A percentile compares a stretch with the other conserved stretches of the same genome.
These are phyloP conservation scores for Lasiodiplodia hormozganensis DNA, from an alignment of 2,329 filamentous ascomycete species.

Conservation along the genomic window DNA sequence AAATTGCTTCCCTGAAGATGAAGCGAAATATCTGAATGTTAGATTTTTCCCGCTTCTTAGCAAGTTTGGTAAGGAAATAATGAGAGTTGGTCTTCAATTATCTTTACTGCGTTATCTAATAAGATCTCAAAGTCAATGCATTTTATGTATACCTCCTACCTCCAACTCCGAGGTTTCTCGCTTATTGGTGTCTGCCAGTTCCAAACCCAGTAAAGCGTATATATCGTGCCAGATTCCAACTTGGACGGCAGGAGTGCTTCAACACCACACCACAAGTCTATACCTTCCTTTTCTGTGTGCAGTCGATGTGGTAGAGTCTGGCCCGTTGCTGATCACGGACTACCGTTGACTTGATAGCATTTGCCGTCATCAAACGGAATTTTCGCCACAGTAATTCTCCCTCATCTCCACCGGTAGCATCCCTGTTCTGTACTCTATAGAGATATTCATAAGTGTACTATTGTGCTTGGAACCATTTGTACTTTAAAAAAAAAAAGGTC, in stretches of 20 bases:
- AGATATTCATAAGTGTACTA: background rate
- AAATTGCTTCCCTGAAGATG: no score
- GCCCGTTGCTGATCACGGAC: background rate
- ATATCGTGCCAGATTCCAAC: conserved; percentile 66
- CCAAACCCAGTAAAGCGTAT: conserved; percentile 97
- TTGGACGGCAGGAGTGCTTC: conserved; percentile 77
- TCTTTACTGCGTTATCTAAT: no score
- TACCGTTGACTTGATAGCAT: conserved; percentile 1
- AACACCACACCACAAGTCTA: conserved; percentile 75
- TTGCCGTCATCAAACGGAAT: background rate
- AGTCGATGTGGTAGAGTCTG: background rate
- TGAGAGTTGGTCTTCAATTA: no score
- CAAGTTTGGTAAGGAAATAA: no score
- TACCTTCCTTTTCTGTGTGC: background rate
- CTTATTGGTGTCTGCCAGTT: conserved; percentile 72
- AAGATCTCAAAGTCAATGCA: no score
- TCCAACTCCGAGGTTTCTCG: no score
- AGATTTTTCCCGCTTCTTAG: no score
- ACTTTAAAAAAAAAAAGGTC: background rate
- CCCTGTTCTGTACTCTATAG: background rate
- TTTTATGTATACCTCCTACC: no score
- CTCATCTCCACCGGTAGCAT: background rate
- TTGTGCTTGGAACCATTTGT: background rate
- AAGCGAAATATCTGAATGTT: no score
- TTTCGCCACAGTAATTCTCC: background rate